Percentiles rank a stretch among this genome's conserved stretches.
Conservation (phyloP, 1,284 basidiomycete species). For the Tetrapyrgos nigripes region DNA sequence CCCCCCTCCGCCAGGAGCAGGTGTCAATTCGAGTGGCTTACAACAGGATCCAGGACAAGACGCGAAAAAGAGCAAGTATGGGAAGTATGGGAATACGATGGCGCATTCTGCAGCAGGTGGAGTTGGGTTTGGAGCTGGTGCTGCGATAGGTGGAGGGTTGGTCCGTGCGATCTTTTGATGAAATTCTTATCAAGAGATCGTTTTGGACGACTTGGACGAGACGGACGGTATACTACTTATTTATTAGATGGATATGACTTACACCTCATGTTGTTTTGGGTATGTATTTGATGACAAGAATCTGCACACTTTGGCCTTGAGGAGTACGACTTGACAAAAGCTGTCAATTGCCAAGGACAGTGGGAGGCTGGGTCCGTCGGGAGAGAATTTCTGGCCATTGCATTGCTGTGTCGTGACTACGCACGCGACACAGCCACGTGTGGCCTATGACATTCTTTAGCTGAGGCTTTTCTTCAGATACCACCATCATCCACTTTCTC, state of each 20-base stretch:
- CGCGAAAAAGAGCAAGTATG: conserved; percentile 63
- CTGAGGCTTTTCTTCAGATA: background rate
- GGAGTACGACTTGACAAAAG: too few relatives aligned
- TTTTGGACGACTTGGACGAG: too few relatives aligned
- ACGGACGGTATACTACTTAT: too few relatives aligned
- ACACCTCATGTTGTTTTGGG: too few relatives aligned
- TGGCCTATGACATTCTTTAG: background rate
- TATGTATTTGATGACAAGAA: too few relatives aligned
- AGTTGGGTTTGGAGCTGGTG: conserved; percentile 68
- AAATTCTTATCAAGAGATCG: too few relatives aligned
- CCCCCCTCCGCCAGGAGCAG: conserved; percentile 38
- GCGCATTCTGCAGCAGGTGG: conserved; percentile 74
- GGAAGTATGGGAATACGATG: conserved; percentile 65
- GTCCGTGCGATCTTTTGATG: conserved; percentile 54
- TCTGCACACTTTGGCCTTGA: too few relatives aligned
- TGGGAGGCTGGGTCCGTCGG: too few relatives aligned
- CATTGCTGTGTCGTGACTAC: background rate
- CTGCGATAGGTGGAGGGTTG: conserved; percentile 53
- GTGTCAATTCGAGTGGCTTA: conserved; percentile 40
- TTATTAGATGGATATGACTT: too few relatives aligned
- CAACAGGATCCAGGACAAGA: conserved; percentile 44
- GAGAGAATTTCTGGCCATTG: background rate
- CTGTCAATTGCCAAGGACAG: too few relatives aligned
- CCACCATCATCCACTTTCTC: background rate
- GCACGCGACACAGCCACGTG: background rate